phyloP scores from a whole-genome alignment of 75 land plant species.

The Pseudotsuga menziesii region DNA sequence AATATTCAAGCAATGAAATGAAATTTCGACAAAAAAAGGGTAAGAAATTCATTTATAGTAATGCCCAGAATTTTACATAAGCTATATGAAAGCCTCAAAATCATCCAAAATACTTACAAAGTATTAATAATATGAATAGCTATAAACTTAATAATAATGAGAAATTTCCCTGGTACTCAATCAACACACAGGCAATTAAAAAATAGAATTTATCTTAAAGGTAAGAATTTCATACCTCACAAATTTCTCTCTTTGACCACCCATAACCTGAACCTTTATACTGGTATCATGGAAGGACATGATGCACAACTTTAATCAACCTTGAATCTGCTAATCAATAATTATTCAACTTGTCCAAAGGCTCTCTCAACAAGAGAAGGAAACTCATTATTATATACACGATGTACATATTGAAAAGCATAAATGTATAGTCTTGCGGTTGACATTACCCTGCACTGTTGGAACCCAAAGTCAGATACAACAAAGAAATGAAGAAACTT shows the following conservation, averaged over 20 bases:
- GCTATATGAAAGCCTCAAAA: no score
- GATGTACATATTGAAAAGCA: background rate
- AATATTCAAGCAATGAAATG: no score
- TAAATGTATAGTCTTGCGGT: background rate
- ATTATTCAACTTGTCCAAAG: background rate
- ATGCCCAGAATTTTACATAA: no score
- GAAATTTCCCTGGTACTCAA: background rate
- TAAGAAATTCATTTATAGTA: no score
- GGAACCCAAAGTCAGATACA: background rate
- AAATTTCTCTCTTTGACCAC: conserved; percentile 7
- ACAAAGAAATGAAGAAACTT: background rate
- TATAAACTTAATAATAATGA: background rate
- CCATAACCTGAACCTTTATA: conserved; percentile 7
- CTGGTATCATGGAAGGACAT: background rate
- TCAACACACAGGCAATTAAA: background rate
- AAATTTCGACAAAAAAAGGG: no score
- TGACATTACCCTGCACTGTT: background rate
- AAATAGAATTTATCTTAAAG: background rate
- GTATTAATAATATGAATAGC: background rate
- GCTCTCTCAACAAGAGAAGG: background rate
- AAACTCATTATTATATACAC: background rate
- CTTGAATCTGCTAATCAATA: background rate
- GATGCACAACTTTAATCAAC: background rate
- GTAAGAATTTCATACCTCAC: conserved; percentile 5
- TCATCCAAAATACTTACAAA: no score